Evolutionary conservation across 345 rosid genomes (phyloP).

Genomic region (Lumnitzera littorea): DNA sequence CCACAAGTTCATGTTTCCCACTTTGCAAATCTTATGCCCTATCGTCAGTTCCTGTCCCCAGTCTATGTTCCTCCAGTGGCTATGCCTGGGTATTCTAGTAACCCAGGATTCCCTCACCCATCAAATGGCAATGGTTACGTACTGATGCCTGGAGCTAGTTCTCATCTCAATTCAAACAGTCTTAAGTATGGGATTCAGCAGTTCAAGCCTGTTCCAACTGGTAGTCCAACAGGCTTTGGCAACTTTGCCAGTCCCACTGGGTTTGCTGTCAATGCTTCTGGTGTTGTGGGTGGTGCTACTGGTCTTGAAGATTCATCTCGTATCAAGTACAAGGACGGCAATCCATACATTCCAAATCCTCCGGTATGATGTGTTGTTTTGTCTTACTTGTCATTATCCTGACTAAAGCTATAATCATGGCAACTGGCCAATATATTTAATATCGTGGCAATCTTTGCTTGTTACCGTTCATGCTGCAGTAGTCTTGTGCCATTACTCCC

Average conservation of each 20-base stretch:
- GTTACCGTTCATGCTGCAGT: background rate
- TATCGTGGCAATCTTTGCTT: background rate
- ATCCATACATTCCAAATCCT: constrained; percentile 67
- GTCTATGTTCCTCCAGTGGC: constrained; percentile 88
- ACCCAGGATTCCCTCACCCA: constrained; percentile 78
- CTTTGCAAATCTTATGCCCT: constrained; percentile 68
- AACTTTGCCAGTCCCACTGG: constrained; percentile 46
- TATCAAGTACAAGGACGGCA: constrained; percentile 80
- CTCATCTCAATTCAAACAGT: constrained; percentile 52
- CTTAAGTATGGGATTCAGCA: constrained; percentile 88
- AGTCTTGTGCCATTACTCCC: too few species aligned
- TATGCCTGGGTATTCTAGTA: constrained; percentile 84
- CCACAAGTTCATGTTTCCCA: constrained; percentile 90
- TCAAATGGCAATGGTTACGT: constrained; percentile 72
- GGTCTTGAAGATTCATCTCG: constrained; percentile 87
- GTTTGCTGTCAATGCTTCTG: constrained; percentile 65
- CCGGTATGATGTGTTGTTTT: constrained; percentile 40
- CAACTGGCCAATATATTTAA: too few species aligned
- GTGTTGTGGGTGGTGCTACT: constrained; percentile 63
- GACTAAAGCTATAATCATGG: too few species aligned
- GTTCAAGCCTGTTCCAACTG: constrained; percentile 68
- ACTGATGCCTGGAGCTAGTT: constrained; percentile 84
- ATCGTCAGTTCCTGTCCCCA: constrained; percentile 76
- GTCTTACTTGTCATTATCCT: background rate
- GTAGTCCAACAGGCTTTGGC: constrained; percentile 60